A percentile compares a stretch with the other conserved stretches of the same genome.
Conservation (phyloP, 2,329 filamentous ascomycete species). For the Botryotinia narcissicola region DNA sequence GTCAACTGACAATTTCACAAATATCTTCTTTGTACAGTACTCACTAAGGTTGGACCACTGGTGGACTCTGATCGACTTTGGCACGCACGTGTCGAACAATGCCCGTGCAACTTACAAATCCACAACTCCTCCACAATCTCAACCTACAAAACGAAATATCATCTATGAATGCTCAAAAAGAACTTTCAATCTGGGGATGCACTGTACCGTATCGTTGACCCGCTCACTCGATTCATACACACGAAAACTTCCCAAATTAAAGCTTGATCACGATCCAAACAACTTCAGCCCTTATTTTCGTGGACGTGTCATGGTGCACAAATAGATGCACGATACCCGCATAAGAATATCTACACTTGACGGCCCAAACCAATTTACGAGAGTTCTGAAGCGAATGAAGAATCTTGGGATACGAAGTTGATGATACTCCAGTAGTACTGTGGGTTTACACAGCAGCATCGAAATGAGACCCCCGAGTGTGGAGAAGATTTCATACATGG, state of each 20-base stretch:
- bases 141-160: too few species aligned
- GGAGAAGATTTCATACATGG: slow-evolving; percentile 9
- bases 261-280: slow-evolving; percentile 10
- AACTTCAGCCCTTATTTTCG: slow-evolving; percentile 1
- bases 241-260: not conserved
- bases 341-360: not conserved
- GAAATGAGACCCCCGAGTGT: not conserved
- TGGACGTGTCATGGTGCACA: not conserved
- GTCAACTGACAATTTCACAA: too few species aligned
- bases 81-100: too few species aligned
- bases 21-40: too few species aligned
- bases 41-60: too few species aligned
- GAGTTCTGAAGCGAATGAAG: not conserved
- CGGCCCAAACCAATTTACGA: not conserved
- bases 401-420: slow-evolving; percentile 5
- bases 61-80: too few species aligned
- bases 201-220: not conserved
- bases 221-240: not conserved
- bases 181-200: not conserved
- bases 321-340: not conserved
- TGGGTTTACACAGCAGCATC: slow-evolving; percentile 6
- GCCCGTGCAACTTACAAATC: too few species aligned
- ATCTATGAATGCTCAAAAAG: not conserved
- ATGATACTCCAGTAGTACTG: slow-evolving; percentile 4
- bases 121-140: too few species aligned